Conservation (phyloP, 2,329 filamentous ascomycete genomes). For the Clarireedia monteithiana region DNA sequence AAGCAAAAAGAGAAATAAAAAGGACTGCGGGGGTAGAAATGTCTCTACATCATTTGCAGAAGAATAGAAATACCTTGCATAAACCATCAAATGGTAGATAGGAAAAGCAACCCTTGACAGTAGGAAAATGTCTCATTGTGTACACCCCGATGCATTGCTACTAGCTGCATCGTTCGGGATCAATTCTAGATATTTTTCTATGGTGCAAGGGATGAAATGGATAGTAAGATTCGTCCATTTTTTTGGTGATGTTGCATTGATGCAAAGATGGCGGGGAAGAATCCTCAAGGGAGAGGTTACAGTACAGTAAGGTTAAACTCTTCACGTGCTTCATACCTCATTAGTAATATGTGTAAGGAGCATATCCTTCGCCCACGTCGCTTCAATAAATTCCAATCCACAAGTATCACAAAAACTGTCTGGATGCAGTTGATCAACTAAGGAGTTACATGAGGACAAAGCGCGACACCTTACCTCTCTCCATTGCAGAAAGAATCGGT, state of each 20-base stretch:
- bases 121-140: not conserved
- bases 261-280: not conserved
- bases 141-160: not conserved
- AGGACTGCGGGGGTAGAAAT: not conserved
- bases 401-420: no score
- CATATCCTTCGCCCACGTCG: no score
- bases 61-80: conserved; percentile 1
- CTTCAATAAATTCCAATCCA: no score
- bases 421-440: no score
- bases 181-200: not conserved
- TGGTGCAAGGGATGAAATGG: no score
- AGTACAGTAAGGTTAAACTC: not conserved
- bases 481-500: no score
- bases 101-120: not conserved
- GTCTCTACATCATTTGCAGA: not conserved
- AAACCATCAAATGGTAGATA: not conserved
- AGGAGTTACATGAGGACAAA: no score
- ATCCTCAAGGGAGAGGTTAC: not conserved
- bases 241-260: no score
- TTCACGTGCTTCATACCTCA: not conserved
- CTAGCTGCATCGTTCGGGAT: not conserved
- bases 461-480: no score
- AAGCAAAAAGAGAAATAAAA: not conserved
- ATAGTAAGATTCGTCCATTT: not conserved
- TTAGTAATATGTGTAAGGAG: no score